phyloP scores from a whole-genome alignment of 2,329 filamentous ascomycete genomes.

The Elsinoe necatrix region DNA sequence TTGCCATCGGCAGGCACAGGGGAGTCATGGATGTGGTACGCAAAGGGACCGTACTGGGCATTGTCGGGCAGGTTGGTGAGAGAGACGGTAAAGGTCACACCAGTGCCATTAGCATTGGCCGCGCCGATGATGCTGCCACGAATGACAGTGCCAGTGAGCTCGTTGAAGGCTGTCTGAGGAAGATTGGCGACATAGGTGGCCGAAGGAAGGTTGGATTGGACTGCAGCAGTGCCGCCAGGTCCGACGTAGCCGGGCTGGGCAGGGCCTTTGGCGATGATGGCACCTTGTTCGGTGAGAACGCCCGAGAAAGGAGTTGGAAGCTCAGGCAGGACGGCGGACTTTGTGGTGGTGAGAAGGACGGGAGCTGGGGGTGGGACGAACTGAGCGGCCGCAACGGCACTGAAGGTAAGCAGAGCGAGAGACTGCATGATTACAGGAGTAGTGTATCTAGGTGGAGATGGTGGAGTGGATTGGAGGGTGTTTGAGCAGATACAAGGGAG shows the following conservation, averaged over 20 bases:
- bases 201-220: conserved; percentile 13
- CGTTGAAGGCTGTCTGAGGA: conserved; percentile 16
- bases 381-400: conserved; percentile 14
- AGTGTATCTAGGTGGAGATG: background rate
- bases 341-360: conserved; percentile 14
- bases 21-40: conserved; percentile 64
- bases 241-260: conserved; percentile 12
- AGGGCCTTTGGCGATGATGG: conserved; percentile 18
- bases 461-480: conserved; percentile 1
- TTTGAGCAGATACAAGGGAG: background rate
- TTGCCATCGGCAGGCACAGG: conserved; percentile 59
- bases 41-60: conserved; percentile 19
- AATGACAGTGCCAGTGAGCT: conserved; percentile 17
- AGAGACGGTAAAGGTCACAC: conserved; percentile 16
- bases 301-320: conserved; percentile 18
- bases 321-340: conserved; percentile 17
- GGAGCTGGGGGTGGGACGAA: conserved; percentile 11
- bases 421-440: conserved; percentile 1
- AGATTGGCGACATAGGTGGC: conserved; percentile 17
- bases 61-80: conserved; percentile 17
- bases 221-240: conserved; percentile 6
- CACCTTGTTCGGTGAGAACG: conserved; percentile 19
- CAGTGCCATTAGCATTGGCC: background rate
- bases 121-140: conserved; percentile 16
- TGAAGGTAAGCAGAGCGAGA: background rate